These are phyloP conservation scores for Myxozyma neotropica DNA, from an alignment of 805 yeast genomes.

Conservation along the genomic window DNA sequence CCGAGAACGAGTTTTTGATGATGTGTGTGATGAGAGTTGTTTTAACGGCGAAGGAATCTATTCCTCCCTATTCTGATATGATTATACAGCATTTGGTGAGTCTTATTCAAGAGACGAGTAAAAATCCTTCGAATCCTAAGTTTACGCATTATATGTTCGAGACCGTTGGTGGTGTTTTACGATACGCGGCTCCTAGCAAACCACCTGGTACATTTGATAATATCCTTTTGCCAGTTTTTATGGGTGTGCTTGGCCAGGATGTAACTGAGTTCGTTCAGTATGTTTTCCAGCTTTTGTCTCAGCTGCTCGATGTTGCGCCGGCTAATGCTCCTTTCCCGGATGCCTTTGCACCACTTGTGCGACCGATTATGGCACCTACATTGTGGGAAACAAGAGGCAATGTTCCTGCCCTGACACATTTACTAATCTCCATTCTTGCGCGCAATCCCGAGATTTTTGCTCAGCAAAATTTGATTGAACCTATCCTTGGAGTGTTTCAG, in stretches of 20 bases:
- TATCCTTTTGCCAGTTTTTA: slow-evolving; percentile 64
- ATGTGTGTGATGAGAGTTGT: slow-evolving; percentile 83
- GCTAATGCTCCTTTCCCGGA: slow-evolving; percentile 57
- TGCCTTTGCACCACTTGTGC: slow-evolving; percentile 64
- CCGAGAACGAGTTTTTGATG: slow-evolving; percentile 94
- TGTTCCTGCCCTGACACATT: slow-evolving; percentile 86
- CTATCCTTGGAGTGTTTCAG: slow-evolving; percentile 95
- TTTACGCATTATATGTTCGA: slow-evolving; percentile 92
- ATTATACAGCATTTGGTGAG: slow-evolving; percentile 68
- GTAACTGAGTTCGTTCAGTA: slow-evolving; percentile 95
- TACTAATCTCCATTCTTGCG: slow-evolving; percentile 66
- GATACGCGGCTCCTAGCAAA: slow-evolving; percentile 48
- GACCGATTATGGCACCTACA: slow-evolving; percentile 83
- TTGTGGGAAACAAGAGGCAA: slow-evolving; percentile 95
- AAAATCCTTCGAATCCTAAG: slow-evolving; percentile 93
- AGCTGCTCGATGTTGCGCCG: slow-evolving; percentile 65
- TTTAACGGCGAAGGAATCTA: slow-evolving; percentile 64
- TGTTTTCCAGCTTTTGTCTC: slow-evolving; percentile 86
- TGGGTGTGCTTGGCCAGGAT: slow-evolving; percentile 73
- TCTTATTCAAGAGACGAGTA: slow-evolving; percentile 69
- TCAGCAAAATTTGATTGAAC: slow-evolving; percentile 55
- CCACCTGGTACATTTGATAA: slow-evolving; percentile 50
- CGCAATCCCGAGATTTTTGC: slow-evolving; percentile 49
- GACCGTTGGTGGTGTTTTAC: slow-evolving; percentile 74
- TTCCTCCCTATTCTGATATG: slow-evolving; percentile 39